Base-by-base conservation (phyloP, 2,329 filamentous ascomycete species). In the Colletotrichum liaoningense region DNA sequence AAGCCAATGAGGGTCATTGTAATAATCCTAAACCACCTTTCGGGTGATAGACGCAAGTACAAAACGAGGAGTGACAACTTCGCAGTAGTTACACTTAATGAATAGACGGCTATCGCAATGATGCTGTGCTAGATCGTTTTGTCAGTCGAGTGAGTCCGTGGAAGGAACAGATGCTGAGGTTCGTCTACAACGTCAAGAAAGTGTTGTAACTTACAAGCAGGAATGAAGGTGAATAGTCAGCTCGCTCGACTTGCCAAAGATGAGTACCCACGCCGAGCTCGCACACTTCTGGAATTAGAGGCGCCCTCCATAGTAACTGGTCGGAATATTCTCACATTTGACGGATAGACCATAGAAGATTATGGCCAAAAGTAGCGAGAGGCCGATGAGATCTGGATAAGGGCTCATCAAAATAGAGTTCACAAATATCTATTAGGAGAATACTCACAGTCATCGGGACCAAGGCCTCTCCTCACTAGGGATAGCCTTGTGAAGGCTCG, bases 1-100 rank as follows among this genome's bases (percentile, higher is more conserved):
- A 83, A 33, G 11, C 69, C 72, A 1, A 78, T 79, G 30, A 83
- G 75, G 7, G 77, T 63, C 24, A 78, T 62, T 16, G 82, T 80
- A n/a, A 81, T 74, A 35, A 75, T 77, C 9, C 79, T 79, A 69
- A 82, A 81, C 49, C 77, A 77, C 22, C 76, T 77, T 5, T 76
- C 76, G 1, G 79, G 80, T 81, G 75, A 74, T 9, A 75, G 65
- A 19, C 74, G 74, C n/a, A 73, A 54, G 38, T 74, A 74, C 2
- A 75, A 55, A 14, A 72, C 63, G 11, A 75, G 72, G 1, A 75
- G 69, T 9, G 74, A 75, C 42, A 75, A 55, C 19, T 75, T 75
- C 30, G 74, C 69, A 22, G 67, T 73, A n/a, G 68, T 75, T 57
- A 72, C 72, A 19, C 67, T 68, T 19, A 75, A 64, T 3, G 64